Base-by-base conservation (phyloP, 352 stramenopile species). In the Pythium utonaiense region DNA sequence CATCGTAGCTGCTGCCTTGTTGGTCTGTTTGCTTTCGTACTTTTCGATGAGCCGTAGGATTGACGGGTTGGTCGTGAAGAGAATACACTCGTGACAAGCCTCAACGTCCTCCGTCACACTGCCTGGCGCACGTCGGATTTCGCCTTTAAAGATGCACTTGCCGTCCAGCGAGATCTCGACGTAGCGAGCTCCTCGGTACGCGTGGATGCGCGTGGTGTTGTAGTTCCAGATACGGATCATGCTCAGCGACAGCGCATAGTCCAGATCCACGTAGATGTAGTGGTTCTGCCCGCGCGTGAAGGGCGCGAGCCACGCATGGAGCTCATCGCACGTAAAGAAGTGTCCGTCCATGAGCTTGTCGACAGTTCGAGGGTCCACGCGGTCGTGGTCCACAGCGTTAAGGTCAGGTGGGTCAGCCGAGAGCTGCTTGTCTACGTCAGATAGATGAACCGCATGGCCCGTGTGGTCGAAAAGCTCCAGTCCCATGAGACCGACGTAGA, bases 141-240 rank as follows among this genome's bases (percentile, higher is more conserved):
- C 80, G 45, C 85, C 86, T 54, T 93, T 91, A 59, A 95, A 96
- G 52, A 96, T 84, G 53, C 53, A 70, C 21, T 66, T 71, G 0
- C 69, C 71, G 38, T 89, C 80, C 8, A 93, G 57, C 12, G 73
- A 77, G 53, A 92, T 77, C 63, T 86, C 73, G 4, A 89, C 64
- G 56, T 86, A 80, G 9, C 83, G 71, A 8, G 75, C 79, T 25
- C 84, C 83, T 19, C 86, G 80, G 36, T 84, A 88, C 51, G 81
- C 85, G 61, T 91, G 77, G 60, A 92, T 90, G 8, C 71, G 73
- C 53, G 88, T 95, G 12, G 86, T 93, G 64, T 80, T 88, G 72
- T 96, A 96, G 63, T 96, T 96, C 79, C 79, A 95, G 27, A 96
- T 71, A n/a, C 82, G 90, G 33, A 95, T 75, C 78, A 91, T 90